Conservation (phyloP, 2,329 filamentous ascomycete genomes). For the Fusarium sp. region DNA sequence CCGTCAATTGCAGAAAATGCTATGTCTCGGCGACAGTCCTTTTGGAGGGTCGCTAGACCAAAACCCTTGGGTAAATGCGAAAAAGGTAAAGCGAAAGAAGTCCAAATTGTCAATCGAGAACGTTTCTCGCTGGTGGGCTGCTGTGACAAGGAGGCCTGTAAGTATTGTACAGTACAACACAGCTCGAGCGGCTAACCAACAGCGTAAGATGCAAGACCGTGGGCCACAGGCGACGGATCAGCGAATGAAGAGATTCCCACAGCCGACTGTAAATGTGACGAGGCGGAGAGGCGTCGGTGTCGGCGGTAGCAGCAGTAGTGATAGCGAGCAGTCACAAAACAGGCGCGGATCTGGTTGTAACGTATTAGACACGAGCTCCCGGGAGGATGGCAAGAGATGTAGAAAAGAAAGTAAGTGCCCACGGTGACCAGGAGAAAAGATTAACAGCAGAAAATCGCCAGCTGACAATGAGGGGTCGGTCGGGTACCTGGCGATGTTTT, state of each 20-base stretch:
- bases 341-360: conserved; percentile 17
- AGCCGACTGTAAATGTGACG: conserved; percentile 50
- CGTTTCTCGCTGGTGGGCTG: conserved; percentile 25
- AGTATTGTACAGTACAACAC: conserved; percentile 32
- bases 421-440: conserved; percentile 17
- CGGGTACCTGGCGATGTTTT: conserved; percentile 50
- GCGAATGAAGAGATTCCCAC: conserved; percentile 50
- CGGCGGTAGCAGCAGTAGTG: conserved; percentile 42
- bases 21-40: conserved; percentile 8
- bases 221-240: conserved; percentile 45
- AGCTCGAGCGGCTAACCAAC: conserved; percentile 48
- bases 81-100: conserved; percentile 13
- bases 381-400: conserved; percentile 2
- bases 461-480: conserved; percentile 49
- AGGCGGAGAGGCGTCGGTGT: conserved; percentile 42
- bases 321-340: conserved; percentile 25
- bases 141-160: conserved; percentile 29
- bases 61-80: conserved; percentile 16
- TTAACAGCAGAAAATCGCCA: conserved; percentile 33
- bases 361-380: conserved; percentile 17
- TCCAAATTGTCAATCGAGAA: conserved; percentile 16
- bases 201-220: conserved; percentile 49
- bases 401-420: conserved; percentile 22
- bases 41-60: conserved; percentile 18
- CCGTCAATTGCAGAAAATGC: conserved; percentile 26